Evolutionary conservation across 352 stramenopile species (phyloP).

Genomic region (Globisporangium cystogenes): DNA sequence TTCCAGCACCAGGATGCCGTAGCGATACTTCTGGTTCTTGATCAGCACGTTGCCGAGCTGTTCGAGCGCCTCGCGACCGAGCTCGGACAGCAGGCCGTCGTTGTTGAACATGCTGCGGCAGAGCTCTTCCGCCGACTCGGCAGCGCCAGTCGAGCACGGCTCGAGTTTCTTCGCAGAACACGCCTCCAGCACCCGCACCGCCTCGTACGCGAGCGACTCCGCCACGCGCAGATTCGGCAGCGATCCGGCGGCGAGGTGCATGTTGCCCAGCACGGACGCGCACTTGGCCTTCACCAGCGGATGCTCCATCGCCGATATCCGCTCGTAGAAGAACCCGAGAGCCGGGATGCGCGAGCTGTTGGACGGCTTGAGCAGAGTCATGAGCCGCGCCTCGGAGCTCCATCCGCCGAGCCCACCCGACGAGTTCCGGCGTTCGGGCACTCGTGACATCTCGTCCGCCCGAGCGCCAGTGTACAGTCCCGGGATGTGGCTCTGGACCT

Average conservation of each 20-base stretch:
- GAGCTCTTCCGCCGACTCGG: constrained; percentile 9
- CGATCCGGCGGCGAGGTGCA: constrained; percentile 39
- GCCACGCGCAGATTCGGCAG: constrained; percentile 47
- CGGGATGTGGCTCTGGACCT: constrained; percentile 7
- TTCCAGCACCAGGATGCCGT: constrained; percentile 75
- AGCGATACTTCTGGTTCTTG: constrained; percentile 86
- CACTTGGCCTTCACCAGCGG: constrained; percentile 76
- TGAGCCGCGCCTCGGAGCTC: constrained; percentile 30
- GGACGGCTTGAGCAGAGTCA: constrained; percentile 50
- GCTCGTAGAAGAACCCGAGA: constrained; percentile 55
- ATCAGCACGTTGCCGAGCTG: constrained; percentile 73
- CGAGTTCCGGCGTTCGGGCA: constrained; percentile 9
- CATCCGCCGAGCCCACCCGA: constrained; percentile 34
- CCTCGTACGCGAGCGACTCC: constrained; percentile 73
- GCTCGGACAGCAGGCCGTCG: constrained; percentile 64
- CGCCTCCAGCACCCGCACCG: constrained; percentile 58
- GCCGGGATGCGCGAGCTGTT: constrained; percentile 29
- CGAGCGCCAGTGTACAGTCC: constrained; percentile 9
- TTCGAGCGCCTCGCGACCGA: constrained; percentile 68
- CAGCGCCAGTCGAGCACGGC: constrained; percentile 11
- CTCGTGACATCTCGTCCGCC: background rate
- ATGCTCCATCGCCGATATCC: constrained; percentile 33
- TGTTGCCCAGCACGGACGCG: constrained; percentile 48
- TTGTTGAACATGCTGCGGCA: constrained; percentile 68
- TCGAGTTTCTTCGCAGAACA: constrained; percentile 28